phyloP scores from a whole-genome alignment of 208 protist species.

The Jaenimonas drosophilae region DNA sequence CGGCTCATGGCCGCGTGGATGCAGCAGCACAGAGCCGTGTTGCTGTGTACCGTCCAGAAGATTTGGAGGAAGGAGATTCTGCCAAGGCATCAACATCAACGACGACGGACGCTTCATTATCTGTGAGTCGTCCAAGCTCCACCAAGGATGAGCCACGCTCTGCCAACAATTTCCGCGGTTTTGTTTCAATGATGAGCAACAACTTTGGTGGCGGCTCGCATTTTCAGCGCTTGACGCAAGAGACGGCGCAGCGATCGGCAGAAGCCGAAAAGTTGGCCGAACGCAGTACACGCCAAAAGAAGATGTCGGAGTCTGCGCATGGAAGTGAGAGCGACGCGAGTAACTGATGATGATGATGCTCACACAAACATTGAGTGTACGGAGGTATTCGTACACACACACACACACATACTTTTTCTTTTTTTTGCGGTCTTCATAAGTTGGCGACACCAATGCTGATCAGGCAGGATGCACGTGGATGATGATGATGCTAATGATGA shows the following conservation, averaged over 20 bases:
- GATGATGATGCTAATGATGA: too few species aligned
- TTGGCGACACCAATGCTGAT: background rate
- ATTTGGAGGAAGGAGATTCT: too few species aligned
- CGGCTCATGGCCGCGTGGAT: constrained; percentile 3
- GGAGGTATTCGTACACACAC: background rate
- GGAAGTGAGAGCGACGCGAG: constrained; percentile 14
- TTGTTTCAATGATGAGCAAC: constrained; percentile 42
- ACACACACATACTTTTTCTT: background rate
- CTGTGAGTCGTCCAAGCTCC: too few species aligned
- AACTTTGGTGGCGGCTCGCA: constrained; percentile 77
- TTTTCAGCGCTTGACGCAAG: constrained; percentile 65
- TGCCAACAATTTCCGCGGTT: too few species aligned
- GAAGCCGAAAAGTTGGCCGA: constrained; percentile 20
- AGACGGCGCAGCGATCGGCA: constrained; percentile 36
- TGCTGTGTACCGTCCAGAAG: constrained; percentile 36
- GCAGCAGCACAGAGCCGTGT: constrained; percentile 40
- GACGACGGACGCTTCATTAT: too few species aligned
- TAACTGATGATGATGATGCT: too few species aligned
- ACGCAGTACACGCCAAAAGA: too few species aligned
- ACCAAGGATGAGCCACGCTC: too few species aligned
- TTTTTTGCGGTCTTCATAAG: constrained; percentile 2
- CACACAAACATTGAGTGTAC: too few species aligned
- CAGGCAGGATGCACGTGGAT: too few species aligned
- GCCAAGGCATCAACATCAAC: too few species aligned
- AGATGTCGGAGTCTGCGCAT: too few species aligned